Base-by-base conservation (phyloP, 2,329 filamentous ascomycete genomes). In the Aspergillus unguis region DNA sequence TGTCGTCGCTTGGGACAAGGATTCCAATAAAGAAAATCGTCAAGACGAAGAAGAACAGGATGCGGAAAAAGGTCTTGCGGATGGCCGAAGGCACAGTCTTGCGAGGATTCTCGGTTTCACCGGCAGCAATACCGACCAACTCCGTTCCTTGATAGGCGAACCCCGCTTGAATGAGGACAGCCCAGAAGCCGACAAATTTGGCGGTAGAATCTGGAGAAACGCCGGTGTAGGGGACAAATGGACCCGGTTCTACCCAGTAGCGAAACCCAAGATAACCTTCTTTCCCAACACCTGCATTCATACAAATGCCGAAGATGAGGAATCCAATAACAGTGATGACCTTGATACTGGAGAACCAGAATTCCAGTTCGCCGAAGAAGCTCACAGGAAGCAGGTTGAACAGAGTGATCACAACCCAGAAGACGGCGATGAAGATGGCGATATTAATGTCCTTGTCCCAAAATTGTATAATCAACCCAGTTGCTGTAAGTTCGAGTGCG, bases 341-440 rank as follows among this genome's bases (percentile, higher is more conserved):
- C 71, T 92, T 92, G 76, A 92, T 83, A 52, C 78, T 82, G 5
- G 86, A 85, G 61, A 92, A 84, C 81, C 85, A 90, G 71, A 91
- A 89, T 67, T 92, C 89, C 28, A 89, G 76, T 65, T 92, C 86
- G 36, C 87, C 88, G 59, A 89, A 92, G 59, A 84, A 83, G 46
- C 81, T 80, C 41, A 92, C 83, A 2, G 87, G 86, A 33, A 91
- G 68, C 65, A 88, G 83, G 70, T 92, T 91, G 64, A 86, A 66
- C 1, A 76, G 75, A 0, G 85, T 86, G 64, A 92, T 86, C 32
- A 87, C 67, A 31, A 84, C 78, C 81, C 86, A 89, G 72, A 91
- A 90, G 50, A 90, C 74, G 36, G 80, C 80, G 61, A 91, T 89
- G 71, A 86, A 88, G 58, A 91, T 85, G 53, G 80, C 87, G 50